Evolutionary conservation across 441 rosid genomes (phyloP).

Genomic region (Populus trichocarpa): DNA sequence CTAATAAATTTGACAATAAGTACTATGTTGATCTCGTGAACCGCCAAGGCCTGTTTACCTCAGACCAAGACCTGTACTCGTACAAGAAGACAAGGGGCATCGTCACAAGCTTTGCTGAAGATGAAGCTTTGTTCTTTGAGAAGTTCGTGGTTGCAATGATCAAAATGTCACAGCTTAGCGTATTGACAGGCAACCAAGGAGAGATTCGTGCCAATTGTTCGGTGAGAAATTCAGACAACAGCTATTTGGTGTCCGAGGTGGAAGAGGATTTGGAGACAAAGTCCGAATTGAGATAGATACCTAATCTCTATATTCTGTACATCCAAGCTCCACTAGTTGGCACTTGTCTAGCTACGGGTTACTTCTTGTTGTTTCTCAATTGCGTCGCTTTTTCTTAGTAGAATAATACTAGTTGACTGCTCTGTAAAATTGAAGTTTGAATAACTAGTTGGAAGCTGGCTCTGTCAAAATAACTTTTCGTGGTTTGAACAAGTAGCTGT

Average conservation of each 20-base stretch:
- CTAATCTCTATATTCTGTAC: neutral
- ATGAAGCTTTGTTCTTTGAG: conserved; percentile 59
- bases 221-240: conserved; percentile 42
- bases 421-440: neutral
- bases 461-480: neutral
- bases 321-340: neutral
- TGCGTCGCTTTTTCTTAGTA: neutral
- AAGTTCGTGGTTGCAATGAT: conserved; percentile 51
- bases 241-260: conserved; percentile 35
- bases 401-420: neutral
- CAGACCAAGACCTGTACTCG: conserved; percentile 77
- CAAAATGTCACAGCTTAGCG: conserved; percentile 69
- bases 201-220: conserved; percentile 77
- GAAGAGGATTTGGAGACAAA: conserved; percentile 40
- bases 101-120: conserved; percentile 57
- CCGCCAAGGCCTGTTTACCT: conserved; percentile 76
- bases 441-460: neutral
- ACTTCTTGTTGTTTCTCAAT: neutral
- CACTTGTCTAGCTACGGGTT: neutral
- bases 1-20: conserved; percentile 73
- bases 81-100: conserved; percentile 51
- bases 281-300: conserved; percentile 22
- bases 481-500: neutral
- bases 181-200: conserved; percentile 59
- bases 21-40: conserved; percentile 77